Evolutionary conservation across 176 grass and related monocot species (phyloP).

Genomic region (Ampelocalamus luodianensis): DNA sequence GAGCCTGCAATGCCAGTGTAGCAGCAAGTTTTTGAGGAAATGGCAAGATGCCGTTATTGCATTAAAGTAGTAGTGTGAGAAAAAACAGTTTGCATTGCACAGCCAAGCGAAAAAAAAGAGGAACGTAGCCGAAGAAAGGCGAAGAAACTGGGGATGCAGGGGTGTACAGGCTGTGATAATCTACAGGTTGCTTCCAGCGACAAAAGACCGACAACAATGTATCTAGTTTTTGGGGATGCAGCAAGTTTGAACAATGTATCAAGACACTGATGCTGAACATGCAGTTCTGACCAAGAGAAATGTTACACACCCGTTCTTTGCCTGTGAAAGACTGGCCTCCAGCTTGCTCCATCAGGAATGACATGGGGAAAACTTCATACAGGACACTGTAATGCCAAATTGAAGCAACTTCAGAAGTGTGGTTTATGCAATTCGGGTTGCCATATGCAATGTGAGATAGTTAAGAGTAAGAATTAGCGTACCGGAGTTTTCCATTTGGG

Average conservation of each 20-base stretch:
- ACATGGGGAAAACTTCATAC: slow-evolving; percentile 99
- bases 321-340: slow-evolving; percentile 96
- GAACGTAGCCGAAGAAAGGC: no score
- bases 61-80: no score
- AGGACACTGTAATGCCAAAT: slow-evolving; percentile 66
- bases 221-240: not conserved
- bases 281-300: not conserved
- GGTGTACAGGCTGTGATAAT: no score
- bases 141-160: no score
- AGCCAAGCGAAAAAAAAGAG: no score
- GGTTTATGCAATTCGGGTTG: slow-evolving; percentile 11
- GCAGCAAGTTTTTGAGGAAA: not conserved
- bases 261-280: not conserved
- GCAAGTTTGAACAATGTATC: not conserved
- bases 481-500: slow-evolving; percentile 89
- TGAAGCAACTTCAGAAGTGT: not conserved
- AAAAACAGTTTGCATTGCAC: no score
- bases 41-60: no score
- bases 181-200: no score
- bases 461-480: not conserved
- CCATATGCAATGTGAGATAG: not conserved
- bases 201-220: no score
- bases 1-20: slow-evolving; percentile 60
- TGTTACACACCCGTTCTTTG: slow-evolving; percentile 68
- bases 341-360: slow-evolving; percentile 95